Base-by-base conservation (phyloP, 1,139 yeast genomes). In the Diutina siamensis region DNA sequence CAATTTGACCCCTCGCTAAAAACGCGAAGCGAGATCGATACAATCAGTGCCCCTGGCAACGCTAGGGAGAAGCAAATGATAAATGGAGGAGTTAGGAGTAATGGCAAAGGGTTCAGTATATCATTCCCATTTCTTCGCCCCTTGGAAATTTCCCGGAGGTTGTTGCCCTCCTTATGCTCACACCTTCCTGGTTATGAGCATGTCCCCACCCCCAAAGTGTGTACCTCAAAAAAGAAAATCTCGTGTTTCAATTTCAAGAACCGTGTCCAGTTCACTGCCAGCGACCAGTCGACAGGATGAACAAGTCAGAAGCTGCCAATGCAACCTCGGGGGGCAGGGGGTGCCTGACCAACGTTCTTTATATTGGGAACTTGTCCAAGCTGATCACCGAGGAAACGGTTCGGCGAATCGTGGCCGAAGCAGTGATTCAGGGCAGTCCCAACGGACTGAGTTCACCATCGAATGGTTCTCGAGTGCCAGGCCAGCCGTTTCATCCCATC, bases 281-380 rank as follows among this genome's bases (percentile, higher is more conserved):
- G 7, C 36, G 21, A 8, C 7, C 36, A 4, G 4, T 20, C 8
- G 20, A 10, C 40, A 3, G 9, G 17, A 19, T 15, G 40, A 40
- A 10, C 18, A 27, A 35, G 31, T 3, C 42, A 33, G 9, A 5
- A 25, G 81, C 84, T 1, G 94, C 92, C 18, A 71, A 77, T 53
- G 94, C 94, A 21, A 64, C 76, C 19, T 79, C 78, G 48, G 95
- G 95, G 46, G 95, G 95, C 36, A 76, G 95, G 53, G 92, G 83
- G 57, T 72, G 83, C 4, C 81, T 88, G 41, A 75, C 76, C 50
- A 80, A 74, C 48, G 83, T 84, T 48, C 64, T 87, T 44, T 83
- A 87, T 57, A 89, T 87, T 44, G 92, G 94, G 45, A 81, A 82
- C 40, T 65, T 87, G 49, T 83, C 76, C 56, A 78, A 77, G 53